Evolutionary conservation across 1,139 yeast species (phyloP), one percentile per base, ranked within the genome.

Genomic region (Magnusiomyces clavatus): DNA sequence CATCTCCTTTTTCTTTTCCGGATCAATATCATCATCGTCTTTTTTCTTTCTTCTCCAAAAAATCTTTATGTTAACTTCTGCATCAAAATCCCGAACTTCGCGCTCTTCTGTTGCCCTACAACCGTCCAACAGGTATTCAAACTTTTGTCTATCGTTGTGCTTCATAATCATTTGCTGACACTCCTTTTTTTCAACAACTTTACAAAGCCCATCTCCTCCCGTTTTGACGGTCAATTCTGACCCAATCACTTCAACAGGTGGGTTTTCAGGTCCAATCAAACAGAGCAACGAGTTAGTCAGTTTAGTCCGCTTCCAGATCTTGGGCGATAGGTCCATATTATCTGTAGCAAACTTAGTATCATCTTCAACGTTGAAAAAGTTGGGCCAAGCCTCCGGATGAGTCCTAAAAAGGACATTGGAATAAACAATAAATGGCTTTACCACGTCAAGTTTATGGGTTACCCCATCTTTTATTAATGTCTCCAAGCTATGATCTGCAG

Each of bases 301-400:
- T 45, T 53, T 51, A 53, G 54, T 50, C 14, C 48, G 51, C 43
- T 54, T 55, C 41, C 53, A 48, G 17, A 55, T 49, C 11, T 48
- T 45, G 6, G 56, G 57, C 19, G 49, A 48, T 12, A 53, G 36
- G 3, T 53, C 56, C 34, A 51, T 50, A 5, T 47, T 48, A 3
- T 44, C 37, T 24, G 46, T 52, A 13, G 47, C 19, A 24, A 24
- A 24, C 4, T 24, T 8, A 24, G 31, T 8, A 3, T 42, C 46
- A 1, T 45, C 55, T 10, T 57, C 59, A 2, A 69, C 68, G 11
- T 66, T 59, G 55, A 69, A 69, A 42, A 60, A 47, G 48, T 59
- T 67, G n/a, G 69, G 68, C 73, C 73, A 69, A 8, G 55, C 51
- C 20, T 61, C 68, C 0, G 60, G 60, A 47, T 66, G 65, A 14